Evolutionary conservation across 257 asterid genomes (phyloP).

Genomic region (Eustoma russellianum): DNA sequence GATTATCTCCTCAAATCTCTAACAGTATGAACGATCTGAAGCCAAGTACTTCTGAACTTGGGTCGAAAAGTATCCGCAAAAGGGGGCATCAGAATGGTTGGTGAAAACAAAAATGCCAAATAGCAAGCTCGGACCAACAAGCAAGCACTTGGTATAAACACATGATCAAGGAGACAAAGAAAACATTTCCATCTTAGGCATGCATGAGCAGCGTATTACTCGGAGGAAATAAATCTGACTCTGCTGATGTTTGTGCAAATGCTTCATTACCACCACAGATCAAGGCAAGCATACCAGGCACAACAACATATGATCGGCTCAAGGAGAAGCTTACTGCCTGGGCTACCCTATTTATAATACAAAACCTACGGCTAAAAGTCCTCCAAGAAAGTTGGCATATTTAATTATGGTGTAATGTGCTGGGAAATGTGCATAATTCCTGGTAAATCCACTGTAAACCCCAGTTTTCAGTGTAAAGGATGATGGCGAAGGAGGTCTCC

Average conservation of each 20-base stretch:
- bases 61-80: conserved; percentile 82
- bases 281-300: conserved; percentile 63
- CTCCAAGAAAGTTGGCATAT: conserved; percentile 60
- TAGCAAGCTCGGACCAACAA: conserved; percentile 57
- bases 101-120: conserved; percentile 66
- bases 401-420: conserved; percentile 30
- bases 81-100: conserved; percentile 85
- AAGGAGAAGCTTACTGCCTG: conserved; percentile 79
- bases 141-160: conserved; percentile 40
- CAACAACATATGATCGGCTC: conserved; percentile 46
- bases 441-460: conserved; percentile 11
- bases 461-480: conserved; percentile 21
- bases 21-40: conserved; percentile 71
- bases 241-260: conserved; percentile 41
- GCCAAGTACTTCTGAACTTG: conserved; percentile 63
- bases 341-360: conserved; percentile 40
- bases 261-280: conserved; percentile 43
- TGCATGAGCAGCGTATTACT: conserved; percentile 39
- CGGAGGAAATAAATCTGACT: conserved; percentile 28
- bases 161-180: conserved; percentile 32
- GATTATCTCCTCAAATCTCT: too few relatives aligned
- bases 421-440: conserved; percentile 29
- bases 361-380: conserved; percentile 29
- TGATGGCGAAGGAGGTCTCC: conserved; percentile 28
- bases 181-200: conserved; percentile 55